Conservation (phyloP, 176 grass and related monocot genomes). For the Stipa capillata region DNA sequence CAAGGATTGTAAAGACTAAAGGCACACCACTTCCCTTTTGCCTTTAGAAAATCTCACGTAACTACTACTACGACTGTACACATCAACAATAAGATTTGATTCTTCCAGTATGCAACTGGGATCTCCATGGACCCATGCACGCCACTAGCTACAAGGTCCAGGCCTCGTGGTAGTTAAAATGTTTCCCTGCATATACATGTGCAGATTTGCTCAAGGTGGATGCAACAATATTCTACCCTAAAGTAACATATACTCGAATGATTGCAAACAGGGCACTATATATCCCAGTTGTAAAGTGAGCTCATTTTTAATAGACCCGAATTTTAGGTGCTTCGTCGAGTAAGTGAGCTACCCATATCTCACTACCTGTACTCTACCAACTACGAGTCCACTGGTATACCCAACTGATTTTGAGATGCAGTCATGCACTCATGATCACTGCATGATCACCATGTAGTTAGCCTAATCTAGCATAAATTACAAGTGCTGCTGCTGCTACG, state of each 20-base stretch:
- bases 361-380: slow-evolving; percentile 10
- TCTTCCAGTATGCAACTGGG: not conserved
- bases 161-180: slow-evolving; percentile 13
- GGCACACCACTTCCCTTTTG: not conserved
- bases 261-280: not conserved
- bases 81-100: not conserved
- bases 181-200: not conserved
- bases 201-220: slow-evolving; percentile 22
- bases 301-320: not conserved
- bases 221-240: not conserved
- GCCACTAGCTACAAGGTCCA: not conserved
- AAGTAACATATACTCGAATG: not conserved
- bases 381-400: not conserved
- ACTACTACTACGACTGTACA: not conserved
- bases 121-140: not conserved
- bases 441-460: not conserved
- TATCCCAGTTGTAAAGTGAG: slow-evolving; percentile 9
- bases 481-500: not conserved
- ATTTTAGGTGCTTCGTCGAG: slow-evolving; percentile 1
- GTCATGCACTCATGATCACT: not conserved
- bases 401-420: not conserved
- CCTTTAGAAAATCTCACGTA: not conserved
- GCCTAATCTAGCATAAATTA: not conserved
- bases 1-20: not conserved
- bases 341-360: not conserved